These are phyloP conservation scores for Yamadazyma blattariae DNA, from an alignment of 1,139 yeast genomes.

Conservation along the genomic window DNA sequence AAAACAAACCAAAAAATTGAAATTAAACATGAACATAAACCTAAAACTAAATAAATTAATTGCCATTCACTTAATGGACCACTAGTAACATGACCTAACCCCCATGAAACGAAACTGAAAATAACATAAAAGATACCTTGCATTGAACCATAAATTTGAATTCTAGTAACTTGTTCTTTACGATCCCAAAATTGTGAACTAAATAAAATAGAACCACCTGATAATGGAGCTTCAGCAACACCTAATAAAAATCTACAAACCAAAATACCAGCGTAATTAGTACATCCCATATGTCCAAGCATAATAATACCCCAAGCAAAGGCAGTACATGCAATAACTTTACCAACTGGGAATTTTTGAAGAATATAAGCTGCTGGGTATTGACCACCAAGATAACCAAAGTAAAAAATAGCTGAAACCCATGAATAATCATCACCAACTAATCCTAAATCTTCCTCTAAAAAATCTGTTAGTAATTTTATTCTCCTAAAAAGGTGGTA, in stretches of 20 bases:
- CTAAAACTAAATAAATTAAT: constrained; percentile 40
- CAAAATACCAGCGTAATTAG: constrained; percentile 44
- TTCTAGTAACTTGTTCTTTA: constrained; percentile 33
- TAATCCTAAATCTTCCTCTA: too few species aligned
- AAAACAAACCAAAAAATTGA: constrained; percentile 12
- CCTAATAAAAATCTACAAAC: constrained; percentile 45
- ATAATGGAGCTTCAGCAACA: constrained; percentile 31
- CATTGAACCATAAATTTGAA: constrained; percentile 24
- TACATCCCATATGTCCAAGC: constrained; percentile 44
- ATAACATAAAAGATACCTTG: constrained; percentile 29
- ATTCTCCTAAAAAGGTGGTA: too few species aligned
- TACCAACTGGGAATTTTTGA: constrained; percentile 53
- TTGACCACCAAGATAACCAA: constrained; percentile 50
- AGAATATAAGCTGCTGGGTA: constrained; percentile 51
- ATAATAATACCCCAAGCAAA: constrained; percentile 51
- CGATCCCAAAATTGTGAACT: constrained; percentile 20
- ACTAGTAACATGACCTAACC: constrained; percentile 28
- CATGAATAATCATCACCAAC: constrained; percentile 35
- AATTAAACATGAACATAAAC: constrained; percentile 27
- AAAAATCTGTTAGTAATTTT: too few species aligned
- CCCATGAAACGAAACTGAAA: constrained; percentile 28
- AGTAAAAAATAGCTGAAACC: constrained; percentile 58
- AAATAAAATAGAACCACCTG: constrained; percentile 26
- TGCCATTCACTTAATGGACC: constrained; percentile 21
- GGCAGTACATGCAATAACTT: constrained; percentile 41